phyloP scores from a whole-genome alignment of 2,329 filamentous ascomycete genomes.

The Tolypocladium capitatum region DNA sequence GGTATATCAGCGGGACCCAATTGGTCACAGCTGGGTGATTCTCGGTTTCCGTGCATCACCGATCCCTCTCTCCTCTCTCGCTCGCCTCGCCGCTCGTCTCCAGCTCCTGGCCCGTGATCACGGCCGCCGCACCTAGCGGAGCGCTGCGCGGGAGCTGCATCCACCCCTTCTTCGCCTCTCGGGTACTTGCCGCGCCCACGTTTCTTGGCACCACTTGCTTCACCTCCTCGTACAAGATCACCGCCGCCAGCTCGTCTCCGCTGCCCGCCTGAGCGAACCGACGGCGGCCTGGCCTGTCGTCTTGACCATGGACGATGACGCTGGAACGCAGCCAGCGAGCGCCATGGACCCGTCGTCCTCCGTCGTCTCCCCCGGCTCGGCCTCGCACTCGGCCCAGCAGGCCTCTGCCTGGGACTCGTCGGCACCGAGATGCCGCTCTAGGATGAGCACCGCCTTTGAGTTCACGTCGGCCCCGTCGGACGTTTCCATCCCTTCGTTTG shows the following conservation, averaged over 20 bases:
- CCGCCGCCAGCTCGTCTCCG: neutral
- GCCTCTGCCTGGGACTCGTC: slow-evolving; percentile 3
- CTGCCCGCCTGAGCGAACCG: neutral
- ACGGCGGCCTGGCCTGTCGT: neutral
- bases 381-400: slow-evolving; percentile 3
- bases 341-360: slow-evolving; percentile 1
- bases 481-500: slow-evolving; percentile 14
- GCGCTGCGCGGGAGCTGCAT: neutral
- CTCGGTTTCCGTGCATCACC: neutral
- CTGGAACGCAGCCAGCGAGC: neutral
- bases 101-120: neutral
- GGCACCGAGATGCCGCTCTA: slow-evolving; percentile 1
- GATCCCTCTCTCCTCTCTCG: neutral
- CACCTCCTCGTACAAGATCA: neutral
- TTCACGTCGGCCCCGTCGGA: slow-evolving; percentile 14
- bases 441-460: slow-evolving; percentile 5
- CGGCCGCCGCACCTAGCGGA: neutral
- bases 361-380: neutral
- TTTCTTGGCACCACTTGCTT: neutral
- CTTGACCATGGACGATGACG: slow-evolving; percentile 1
- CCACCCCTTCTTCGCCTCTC: neutral
- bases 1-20: neutral
- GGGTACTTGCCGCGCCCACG: neutral
- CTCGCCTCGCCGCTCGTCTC: neutral
- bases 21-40: neutral